Base-by-base conservation (phyloP, 345 rosid genomes). In the thale cress (Arabidopsis thaliana) region DNA sequence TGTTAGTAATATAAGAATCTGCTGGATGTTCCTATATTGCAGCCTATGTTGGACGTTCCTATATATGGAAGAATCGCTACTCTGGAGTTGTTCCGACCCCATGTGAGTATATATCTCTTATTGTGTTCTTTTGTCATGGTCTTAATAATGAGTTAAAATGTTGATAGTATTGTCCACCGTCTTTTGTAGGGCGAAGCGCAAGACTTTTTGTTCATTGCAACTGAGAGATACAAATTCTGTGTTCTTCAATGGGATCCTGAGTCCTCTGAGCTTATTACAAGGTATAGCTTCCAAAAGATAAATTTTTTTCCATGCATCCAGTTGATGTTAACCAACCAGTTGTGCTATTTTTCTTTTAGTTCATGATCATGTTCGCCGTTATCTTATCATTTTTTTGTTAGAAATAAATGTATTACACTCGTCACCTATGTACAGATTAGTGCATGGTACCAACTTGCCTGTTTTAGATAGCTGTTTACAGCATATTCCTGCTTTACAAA, bases 61-160 rank as follows among this genome's bases (percentile, higher is more conserved):
- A 90, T 95, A 67, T 93, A 95, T 71, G 99, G 99, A 67, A 91
- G 99, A 83, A 95, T 95, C 79, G 98, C 98, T 9, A 95, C 99
- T 0, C 79, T 95, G 45, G 96, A 95, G 76, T 91, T 95, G 80
- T 95, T 95, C 77, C 89, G 96, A 25, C 97, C 99, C 49, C 97
- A 90, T 81, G 99, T 95, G 83, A 90, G 99, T 77, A 65, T 67
- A 51, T 9, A 28, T 4, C 45, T 68, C 8, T 42, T 61, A 12
- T 34, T 1, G 4, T 71, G 6, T 48, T 63, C 32, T 46, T 32
- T 50, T 25, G 10, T 41, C 22, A 32, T 67, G 23, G 49, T 77
- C 49, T 36, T 33, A 14, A 33, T 72, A 36, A 49, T 10, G 75
- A 51, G 38, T 75, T 65, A 23, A 7, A 25, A 16, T 66, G 59